Evolutionary conservation across 2,329 filamentous ascomycete genomes (phyloP).

Genomic region (Tolypocladium ovalisporum): DNA sequence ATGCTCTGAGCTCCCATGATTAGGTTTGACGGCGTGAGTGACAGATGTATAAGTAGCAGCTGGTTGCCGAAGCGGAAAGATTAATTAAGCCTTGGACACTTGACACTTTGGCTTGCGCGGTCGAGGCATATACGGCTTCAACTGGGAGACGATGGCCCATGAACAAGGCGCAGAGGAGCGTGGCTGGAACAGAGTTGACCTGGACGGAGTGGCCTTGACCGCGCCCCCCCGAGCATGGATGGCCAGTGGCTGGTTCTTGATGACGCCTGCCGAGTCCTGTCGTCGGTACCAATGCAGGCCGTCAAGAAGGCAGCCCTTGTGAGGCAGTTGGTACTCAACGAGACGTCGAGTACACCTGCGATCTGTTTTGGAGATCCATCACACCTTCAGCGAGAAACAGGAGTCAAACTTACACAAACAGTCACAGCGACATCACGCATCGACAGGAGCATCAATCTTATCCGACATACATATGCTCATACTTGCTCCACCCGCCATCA

Average conservation of each 20-base stretch:
- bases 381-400: not conserved
- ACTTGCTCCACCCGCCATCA: too few species aligned
- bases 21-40: not conserved
- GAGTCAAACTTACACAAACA: not conserved
- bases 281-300: not conserved
- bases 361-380: too few species aligned
- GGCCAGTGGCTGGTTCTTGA: not conserved
- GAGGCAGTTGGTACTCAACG: too few species aligned
- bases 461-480: not conserved
- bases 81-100: not conserved
- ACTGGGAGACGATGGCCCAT: not conserved
- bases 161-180: too few species aligned
- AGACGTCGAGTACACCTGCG: too few species aligned
- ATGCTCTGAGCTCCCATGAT: not conserved
- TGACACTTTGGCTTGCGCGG: too few species aligned
- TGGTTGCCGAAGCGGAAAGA: not conserved
- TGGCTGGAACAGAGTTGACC: not conserved
- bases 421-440: not conserved
- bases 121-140: not conserved
- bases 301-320: not conserved
- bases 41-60: too few species aligned
- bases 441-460: not conserved
- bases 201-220: not conserved
- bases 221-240: not conserved
- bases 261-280: not conserved